These are phyloP conservation scores for Phytophthora podocarpi DNA, from an alignment of 352 stramenopile genomes.

Conservation along the genomic window DNA sequence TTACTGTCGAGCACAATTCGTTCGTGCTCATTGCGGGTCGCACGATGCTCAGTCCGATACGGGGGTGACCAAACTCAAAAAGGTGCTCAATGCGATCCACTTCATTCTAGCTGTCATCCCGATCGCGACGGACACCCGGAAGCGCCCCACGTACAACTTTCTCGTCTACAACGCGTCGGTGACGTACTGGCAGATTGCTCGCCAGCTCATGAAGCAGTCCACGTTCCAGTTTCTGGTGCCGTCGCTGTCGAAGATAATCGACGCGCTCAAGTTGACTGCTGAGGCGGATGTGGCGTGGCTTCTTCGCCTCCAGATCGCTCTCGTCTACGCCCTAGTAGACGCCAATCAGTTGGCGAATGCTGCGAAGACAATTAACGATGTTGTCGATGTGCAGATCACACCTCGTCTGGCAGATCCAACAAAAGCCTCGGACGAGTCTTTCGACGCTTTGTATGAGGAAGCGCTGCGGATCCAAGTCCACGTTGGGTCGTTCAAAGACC, in stretches of 20 bases:
- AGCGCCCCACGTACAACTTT: constrained; percentile 86
- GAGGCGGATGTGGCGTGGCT: constrained; percentile 82
- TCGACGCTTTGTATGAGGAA: constrained; percentile 65
- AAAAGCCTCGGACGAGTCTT: constrained; percentile 19
- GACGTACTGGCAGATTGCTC: constrained; percentile 84
- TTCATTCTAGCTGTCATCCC: constrained; percentile 78
- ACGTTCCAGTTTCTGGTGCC: constrained; percentile 77
- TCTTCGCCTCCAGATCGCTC: constrained; percentile 57
- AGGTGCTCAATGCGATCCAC: constrained; percentile 75
- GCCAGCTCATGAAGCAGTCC: constrained; percentile 81
- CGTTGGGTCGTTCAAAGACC: constrained; percentile 73
- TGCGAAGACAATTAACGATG: constrained; percentile 69
- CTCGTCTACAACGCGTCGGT: constrained; percentile 92
- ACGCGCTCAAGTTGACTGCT: constrained; percentile 68
- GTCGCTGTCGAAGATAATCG: constrained; percentile 65
- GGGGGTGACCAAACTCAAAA: constrained; percentile 46
- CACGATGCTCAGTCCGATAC: constrained; percentile 45
- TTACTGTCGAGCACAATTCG: constrained; percentile 87
- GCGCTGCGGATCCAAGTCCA: constrained; percentile 72
- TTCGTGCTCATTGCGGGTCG: constrained; percentile 69
- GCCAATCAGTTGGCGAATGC: constrained; percentile 56
- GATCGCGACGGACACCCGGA: constrained; percentile 62
- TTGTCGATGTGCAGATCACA: constrained; percentile 63
- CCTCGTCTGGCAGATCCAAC: constrained; percentile 44
- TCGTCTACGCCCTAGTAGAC: constrained; percentile 78